Percentiles rank a stretch among this genome's conserved stretches.
Evolutionary conservation across 2,329 filamentous ascomycete genomes (phyloP).

Genomic region (Mycocentrospora acerina): DNA sequence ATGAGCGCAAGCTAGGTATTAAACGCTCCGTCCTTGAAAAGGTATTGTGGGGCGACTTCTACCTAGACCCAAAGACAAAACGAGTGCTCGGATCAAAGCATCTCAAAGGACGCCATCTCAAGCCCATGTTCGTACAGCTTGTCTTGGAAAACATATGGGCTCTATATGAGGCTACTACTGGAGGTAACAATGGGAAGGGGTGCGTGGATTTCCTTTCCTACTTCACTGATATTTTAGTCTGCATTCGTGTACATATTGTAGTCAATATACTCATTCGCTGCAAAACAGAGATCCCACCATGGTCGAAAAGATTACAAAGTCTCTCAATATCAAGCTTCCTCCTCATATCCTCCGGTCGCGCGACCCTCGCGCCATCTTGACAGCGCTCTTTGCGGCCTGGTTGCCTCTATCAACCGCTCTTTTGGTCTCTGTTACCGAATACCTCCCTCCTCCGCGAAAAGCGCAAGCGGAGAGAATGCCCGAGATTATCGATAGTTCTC

Average conservation of each 20-base stretch:
- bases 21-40: slow-evolving; percentile 87
- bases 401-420: slow-evolving; percentile 89
- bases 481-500: slow-evolving; percentile 75
- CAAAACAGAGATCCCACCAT: slow-evolving; percentile 67
- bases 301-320: slow-evolving; percentile 94
- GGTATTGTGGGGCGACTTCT: slow-evolving; percentile 95
- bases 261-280: slow-evolving; percentile 45
- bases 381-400: slow-evolving; percentile 85
- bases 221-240: slow-evolving; percentile 23
- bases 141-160: slow-evolving; percentile 97
- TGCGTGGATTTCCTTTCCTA: slow-evolving; percentile 52
- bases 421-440: slow-evolving; percentile 90
- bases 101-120: slow-evolving; percentile 84
- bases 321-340: slow-evolving; percentile 78
- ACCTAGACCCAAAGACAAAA: slow-evolving; percentile 95
- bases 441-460: slow-evolving; percentile 76
- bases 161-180: slow-evolving; percentile 86
- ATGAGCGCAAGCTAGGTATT: slow-evolving; percentile 96
- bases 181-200: slow-evolving; percentile 79
- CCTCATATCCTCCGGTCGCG: slow-evolving; percentile 81
- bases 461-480: slow-evolving; percentile 82
- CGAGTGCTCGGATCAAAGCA: slow-evolving; percentile 89
- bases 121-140: slow-evolving; percentile 96
- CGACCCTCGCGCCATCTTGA: slow-evolving; percentile 81
- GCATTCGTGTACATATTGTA: slow-evolving; percentile 34